These are phyloP conservation scores for Pelargonium australe DNA, from an alignment of 441 rosid genomes.

Conservation along the genomic window DNA sequence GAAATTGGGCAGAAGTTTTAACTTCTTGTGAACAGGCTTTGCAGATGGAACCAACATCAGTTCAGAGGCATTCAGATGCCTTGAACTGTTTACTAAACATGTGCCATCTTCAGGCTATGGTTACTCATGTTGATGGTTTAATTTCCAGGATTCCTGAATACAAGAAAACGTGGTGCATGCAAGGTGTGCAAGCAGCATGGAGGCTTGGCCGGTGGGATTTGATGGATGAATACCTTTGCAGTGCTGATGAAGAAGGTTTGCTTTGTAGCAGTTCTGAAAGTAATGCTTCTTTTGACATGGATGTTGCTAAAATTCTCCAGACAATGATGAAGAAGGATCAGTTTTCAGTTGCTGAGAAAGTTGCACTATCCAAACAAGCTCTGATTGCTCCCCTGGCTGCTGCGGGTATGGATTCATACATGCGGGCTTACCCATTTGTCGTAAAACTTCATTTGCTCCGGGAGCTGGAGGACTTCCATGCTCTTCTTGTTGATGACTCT, in stretches of 20 bases:
- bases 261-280: slow-evolving; percentile 94
- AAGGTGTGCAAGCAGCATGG: slow-evolving; percentile 99
- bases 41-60: slow-evolving; percentile 93
- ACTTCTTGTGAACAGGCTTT: slow-evolving; percentile 96
- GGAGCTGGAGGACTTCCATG: slow-evolving; percentile 85
- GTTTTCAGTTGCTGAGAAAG: slow-evolving; percentile 72
- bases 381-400: slow-evolving; percentile 99
- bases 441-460: slow-evolving; percentile 89
- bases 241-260: slow-evolving; percentile 81
- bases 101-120: slow-evolving; percentile 99
- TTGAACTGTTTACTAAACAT: slow-evolving; percentile 91
- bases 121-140: slow-evolving; percentile 93
- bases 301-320: slow-evolving; percentile 91
- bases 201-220: slow-evolving; percentile 98
- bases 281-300: slow-evolving; percentile 95
- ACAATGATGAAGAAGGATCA: slow-evolving; percentile 93
- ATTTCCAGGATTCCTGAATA: slow-evolving; percentile 82
- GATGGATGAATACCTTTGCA: slow-evolving; percentile 94
- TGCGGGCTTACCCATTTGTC: slow-evolving; percentile 86
- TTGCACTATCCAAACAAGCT: slow-evolving; percentile 84
- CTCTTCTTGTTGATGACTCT: slow-evolving; percentile 63
- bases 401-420: slow-evolving; percentile 99
- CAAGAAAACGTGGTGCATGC: slow-evolving; percentile 99
- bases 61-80: slow-evolving; percentile 92
- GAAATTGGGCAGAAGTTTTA: slow-evolving; percentile 97